Conservation (phyloP, 768 basidiomycete genomes). For the Coprinellus aureogranulatus region DNA sequence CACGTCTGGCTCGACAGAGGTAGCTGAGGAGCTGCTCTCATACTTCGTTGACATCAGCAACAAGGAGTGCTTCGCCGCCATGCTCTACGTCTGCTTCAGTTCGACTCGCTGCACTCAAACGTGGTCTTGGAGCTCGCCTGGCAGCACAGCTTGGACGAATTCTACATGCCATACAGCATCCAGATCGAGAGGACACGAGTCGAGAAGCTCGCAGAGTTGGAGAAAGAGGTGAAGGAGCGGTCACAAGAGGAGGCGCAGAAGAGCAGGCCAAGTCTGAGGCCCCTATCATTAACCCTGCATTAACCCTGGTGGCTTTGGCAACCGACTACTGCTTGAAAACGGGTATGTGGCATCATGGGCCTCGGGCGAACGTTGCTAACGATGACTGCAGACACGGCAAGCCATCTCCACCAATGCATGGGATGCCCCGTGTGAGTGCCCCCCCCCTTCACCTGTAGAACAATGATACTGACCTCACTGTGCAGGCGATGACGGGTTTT, state of each 20-base stretch:
- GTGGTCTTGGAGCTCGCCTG: conserved; percentile 93
- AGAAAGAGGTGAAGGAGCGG: conserved; percentile 87
- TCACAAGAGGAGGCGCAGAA: conserved; percentile 81
- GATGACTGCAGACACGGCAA: background rate
- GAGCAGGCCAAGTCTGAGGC: conserved; percentile 85
- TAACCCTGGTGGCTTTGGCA: conserved; percentile 71
- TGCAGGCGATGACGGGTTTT: conserved; percentile 10
- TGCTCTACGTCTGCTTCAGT: conserved; percentile 91
- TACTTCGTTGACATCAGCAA: conserved; percentile 99
- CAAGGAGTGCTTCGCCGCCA: conserved; percentile 94
- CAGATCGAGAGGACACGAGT: conserved; percentile 80
- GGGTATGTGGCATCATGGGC: background rate
- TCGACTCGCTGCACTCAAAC: conserved; percentile 90
- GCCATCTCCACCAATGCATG: conserved; percentile 5
- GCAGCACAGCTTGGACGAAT: conserved; percentile 94
- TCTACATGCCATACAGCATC: conserved; percentile 95
- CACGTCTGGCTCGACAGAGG: conserved; percentile 76
- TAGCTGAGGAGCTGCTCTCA: conserved; percentile 90
- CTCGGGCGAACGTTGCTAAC: background rate
- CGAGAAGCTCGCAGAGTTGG: conserved; percentile 79
- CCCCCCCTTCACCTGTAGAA: background rate
- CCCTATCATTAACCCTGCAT: no score
- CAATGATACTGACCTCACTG: background rate
- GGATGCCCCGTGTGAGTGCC: conserved; percentile 10
- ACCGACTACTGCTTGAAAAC: conserved; percentile 11